phyloP scores from a whole-genome alignment of 495 filamentous ascomycete genomes.

The Hypoxylon trugodes region DNA sequence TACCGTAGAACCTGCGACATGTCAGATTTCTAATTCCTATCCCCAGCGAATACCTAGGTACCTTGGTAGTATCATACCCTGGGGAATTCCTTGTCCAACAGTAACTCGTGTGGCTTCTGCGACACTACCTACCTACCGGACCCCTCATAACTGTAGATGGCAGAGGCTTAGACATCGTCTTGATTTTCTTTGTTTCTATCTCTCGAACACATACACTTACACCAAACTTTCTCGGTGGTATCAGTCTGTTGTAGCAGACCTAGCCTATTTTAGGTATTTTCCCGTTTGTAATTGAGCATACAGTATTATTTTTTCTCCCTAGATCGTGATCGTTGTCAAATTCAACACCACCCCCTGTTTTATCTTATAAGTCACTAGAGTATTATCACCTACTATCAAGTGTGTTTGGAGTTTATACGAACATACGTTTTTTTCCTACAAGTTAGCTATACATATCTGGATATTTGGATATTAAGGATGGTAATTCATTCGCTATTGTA shows the following conservation, averaged over 20 bases:
- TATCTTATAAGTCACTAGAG: neutral
- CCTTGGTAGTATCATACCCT: conserved; percentile 8
- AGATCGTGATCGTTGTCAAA: conserved; percentile 22
- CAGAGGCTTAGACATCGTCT: conserved; percentile 26
- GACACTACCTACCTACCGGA: conserved; percentile 25
- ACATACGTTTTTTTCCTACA: neutral
- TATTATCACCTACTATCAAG: neutral
- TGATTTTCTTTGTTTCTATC: neutral
- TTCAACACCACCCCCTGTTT: conserved; percentile 11
- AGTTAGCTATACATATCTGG: neutral
- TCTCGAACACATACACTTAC: neutral
- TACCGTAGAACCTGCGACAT: conserved; percentile 18
- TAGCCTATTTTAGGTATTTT: conserved; percentile 13
- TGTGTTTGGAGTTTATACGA: neutral
- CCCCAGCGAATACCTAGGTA: too few relatives aligned
- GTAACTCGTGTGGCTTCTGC: conserved; percentile 31
- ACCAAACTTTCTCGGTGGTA: conserved; percentile 24
- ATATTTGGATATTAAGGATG: conserved; percentile 3
- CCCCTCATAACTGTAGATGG: conserved; percentile 5
- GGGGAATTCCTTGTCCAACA: conserved; percentile 28
- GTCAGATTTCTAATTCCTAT: conserved; percentile 31
- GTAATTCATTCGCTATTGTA: neutral
- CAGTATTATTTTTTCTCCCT: conserved; percentile 21
- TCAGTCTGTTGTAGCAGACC: conserved; percentile 23
- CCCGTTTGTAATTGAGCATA: conserved; percentile 1